Evolutionary conservation across 768 basidiomycete genomes (phyloP), one percentile per base, ranked within the genome.

Genomic region (Leccinellum albellum): DNA sequence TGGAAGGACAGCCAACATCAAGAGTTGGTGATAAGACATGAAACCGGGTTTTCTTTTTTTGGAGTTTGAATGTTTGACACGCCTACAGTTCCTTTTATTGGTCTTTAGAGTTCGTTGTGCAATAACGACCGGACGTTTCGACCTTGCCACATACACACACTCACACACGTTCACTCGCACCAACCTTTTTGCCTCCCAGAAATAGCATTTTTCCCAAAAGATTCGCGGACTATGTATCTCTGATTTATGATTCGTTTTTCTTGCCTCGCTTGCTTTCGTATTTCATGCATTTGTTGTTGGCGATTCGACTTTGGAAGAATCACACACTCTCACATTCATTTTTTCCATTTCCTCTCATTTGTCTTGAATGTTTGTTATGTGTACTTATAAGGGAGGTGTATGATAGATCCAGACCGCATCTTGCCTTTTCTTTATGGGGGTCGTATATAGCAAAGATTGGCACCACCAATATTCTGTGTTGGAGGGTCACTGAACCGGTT

Each of bases 361-460:
- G 46, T 61, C 65, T 65, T 61, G 54, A 44, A 37, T 58, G 50
- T 55, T 64, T 59, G 61, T 64, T 61, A 65, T 61, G 26, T 70
- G 71, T 71, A 71, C 62, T 73, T 66, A 62, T 71, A 63, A 42
- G 40, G 26, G 53, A 28, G 58, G 35, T 66, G 68, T 70, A 68
- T 32, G 66, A 59, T 68, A 61, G 60, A 58, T 21, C 53, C 35
- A 47, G 45, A 63, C 42, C 29, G 52, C 33, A 55, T 60, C 50
- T 58, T 56, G 59, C 62, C 50, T 55, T 45, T 50, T 20, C 12
- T 45, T 35, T n/a, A 20, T 10, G 20, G 6, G 52, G 37, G 45
- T 56, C 24, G 57, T 59, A 51, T 23, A 52, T 42, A 35, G 24
- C 57, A 59, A 37, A 50, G 57, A 58, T 60, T 35, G 51, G 51